Percentiles rank a stretch among this genome's conserved stretches.
Evolutionary conservation across 1,284 basidiomycete genomes (phyloP).

Genomic region (Golubevia sp.): DNA sequence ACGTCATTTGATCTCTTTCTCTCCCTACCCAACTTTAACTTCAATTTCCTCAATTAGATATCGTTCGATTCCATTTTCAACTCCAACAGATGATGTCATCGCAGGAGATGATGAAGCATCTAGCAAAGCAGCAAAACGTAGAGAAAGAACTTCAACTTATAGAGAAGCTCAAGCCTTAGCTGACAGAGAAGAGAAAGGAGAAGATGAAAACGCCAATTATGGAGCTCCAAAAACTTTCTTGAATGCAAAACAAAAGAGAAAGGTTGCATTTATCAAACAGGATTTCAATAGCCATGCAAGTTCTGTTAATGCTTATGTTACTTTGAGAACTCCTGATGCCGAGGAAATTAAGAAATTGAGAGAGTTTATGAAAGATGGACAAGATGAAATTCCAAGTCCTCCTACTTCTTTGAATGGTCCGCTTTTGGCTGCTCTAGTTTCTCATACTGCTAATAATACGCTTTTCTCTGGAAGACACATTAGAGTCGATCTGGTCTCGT

Average conservation of each 20-base stretch:
- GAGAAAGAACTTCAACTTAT: slow-evolving; percentile 71
- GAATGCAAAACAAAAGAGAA: slow-evolving; percentile 84
- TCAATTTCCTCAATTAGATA: slow-evolving; percentile 50
- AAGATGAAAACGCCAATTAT: not conserved
- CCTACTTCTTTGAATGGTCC: not conserved
- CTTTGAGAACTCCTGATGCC: slow-evolving; percentile 11
- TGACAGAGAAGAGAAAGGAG: slow-evolving; percentile 50
- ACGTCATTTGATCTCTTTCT: slow-evolving; percentile 55
- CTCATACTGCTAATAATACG: not conserved
- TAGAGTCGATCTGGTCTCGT: slow-evolving; percentile 46
- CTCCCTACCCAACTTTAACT: slow-evolving; percentile 37
- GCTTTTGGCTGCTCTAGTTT: not conserved
- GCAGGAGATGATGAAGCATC: slow-evolving; percentile 59
- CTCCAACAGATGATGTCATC: slow-evolving; percentile 44
- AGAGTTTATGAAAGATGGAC: not conserved
- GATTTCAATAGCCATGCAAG: slow-evolving; percentile 63
- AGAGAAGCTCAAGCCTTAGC: slow-evolving; percentile 63
- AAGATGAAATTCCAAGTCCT: not conserved
- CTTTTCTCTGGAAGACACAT: slow-evolving; percentile 24
- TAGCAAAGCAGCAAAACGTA: slow-evolving; percentile 59
- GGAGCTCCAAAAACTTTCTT: slow-evolving; percentile 67
- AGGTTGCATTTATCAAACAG: slow-evolving; percentile 89
- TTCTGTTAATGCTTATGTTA: slow-evolving; percentile 53
- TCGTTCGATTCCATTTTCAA: slow-evolving; percentile 59
- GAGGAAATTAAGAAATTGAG: not conserved